These are phyloP conservation scores for Berkeleyomyces rouxiae DNA, from an alignment of 2,329 filamentous ascomycete species.

Conservation along the genomic window DNA sequence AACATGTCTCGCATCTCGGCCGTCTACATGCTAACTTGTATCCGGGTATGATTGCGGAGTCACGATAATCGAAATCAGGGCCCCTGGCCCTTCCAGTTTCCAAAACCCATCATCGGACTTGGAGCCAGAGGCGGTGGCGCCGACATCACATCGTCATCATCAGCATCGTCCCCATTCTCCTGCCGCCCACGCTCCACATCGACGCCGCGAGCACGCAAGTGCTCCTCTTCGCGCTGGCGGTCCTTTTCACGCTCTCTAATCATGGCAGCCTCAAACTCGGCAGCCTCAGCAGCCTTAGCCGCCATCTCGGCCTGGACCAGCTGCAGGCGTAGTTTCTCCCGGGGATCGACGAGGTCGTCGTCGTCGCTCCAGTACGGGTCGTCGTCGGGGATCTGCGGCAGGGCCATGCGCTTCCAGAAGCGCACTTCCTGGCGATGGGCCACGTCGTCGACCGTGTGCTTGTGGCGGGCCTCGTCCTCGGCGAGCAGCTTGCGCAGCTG, in stretches of 20 bases:
- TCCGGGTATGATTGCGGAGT: neutral
- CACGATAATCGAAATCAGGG: neutral
- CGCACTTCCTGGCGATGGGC: conserved; percentile 41
- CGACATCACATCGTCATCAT: neutral
- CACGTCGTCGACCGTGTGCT: conserved; percentile 34
- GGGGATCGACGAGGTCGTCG: conserved; percentile 44
- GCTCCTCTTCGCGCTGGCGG: neutral
- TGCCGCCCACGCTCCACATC: neutral
- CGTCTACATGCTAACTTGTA: neutral
- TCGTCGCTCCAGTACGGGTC: conserved; percentile 48
- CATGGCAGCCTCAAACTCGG: conserved; percentile 17
- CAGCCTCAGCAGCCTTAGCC: conserved; percentile 22
- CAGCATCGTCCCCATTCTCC: neutral
- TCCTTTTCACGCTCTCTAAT: conserved; percentile 19
- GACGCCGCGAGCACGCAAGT: neutral
- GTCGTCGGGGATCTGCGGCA: conserved; percentile 42
- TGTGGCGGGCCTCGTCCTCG: conserved; percentile 37
- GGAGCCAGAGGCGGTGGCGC: conserved; percentile 6
- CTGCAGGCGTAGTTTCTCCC: conserved; percentile 39
- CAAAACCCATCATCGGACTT: conserved; percentile 3
- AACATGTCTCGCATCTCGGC: neutral
- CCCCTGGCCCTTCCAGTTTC: neutral
- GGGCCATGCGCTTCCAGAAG: conserved; percentile 51
- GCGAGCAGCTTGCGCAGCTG: conserved; percentile 39
- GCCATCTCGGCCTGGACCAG: conserved; percentile 23